Conservation (phyloP, 306 rosid species). For the Medicago truncatula region DNA sequence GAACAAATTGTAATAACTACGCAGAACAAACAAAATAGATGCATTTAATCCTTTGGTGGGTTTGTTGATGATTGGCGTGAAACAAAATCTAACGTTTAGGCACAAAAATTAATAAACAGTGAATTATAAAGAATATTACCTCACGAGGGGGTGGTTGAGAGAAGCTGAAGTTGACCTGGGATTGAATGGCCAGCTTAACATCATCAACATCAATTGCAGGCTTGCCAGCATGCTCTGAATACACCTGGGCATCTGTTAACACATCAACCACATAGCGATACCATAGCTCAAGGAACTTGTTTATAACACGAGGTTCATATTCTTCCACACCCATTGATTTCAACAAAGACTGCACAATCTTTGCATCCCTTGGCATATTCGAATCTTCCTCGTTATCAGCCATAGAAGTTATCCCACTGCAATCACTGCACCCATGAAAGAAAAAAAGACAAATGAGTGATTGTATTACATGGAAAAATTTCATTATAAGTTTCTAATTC, state of each 20-base stretch:
- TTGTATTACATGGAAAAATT: neutral
- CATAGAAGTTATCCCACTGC: constrained; percentile 41
- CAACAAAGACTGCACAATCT: constrained; percentile 71
- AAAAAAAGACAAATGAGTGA: neutral
- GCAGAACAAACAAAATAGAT: neutral
- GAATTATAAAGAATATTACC: constrained; percentile 53
- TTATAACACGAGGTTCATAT: constrained; percentile 78
- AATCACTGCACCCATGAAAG: neutral
- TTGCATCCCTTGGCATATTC: constrained; percentile 83
- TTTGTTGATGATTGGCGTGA: neutral
- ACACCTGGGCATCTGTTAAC: constrained; percentile 82
- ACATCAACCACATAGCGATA: constrained; percentile 89
- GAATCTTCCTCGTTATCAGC: constrained; percentile 76
- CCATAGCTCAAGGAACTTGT: constrained; percentile 92
- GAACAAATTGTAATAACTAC: neutral
- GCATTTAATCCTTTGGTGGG: neutral
- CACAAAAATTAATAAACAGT: neutral
- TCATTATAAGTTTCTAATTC: neutral
- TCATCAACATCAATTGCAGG: constrained; percentile 81
- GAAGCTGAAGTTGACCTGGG: constrained; percentile 90
- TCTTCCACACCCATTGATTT: constrained; percentile 95
- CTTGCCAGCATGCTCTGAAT: constrained; percentile 89
- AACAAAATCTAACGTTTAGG: neutral
- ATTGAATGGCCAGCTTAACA: constrained; percentile 89
- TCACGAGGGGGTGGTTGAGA: constrained; percentile 97